Evolutionary conservation across 176 grass and related monocot genomes (phyloP).

Genomic region (Oryza meyeriana): DNA sequence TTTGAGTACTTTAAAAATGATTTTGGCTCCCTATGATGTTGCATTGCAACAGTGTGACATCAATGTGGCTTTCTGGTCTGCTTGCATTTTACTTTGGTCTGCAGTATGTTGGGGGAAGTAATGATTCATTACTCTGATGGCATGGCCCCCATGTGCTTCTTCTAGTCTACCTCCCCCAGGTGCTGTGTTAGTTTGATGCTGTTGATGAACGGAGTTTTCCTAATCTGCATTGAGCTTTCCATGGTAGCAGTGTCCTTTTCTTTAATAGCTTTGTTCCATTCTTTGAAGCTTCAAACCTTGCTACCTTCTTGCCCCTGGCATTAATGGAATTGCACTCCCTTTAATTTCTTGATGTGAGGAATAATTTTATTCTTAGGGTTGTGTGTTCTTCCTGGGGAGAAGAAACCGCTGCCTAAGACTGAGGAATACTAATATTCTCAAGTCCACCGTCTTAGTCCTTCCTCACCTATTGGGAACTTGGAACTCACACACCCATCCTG

Average conservation of each 20-base stretch:
- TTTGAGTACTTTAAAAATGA: slow-evolving; percentile 25
- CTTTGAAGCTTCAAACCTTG: slow-evolving; percentile 22
- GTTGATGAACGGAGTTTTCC: neutral
- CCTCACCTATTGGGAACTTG: slow-evolving; percentile 40
- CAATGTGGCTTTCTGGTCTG: slow-evolving; percentile 32
- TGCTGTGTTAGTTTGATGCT: slow-evolving; percentile 33
- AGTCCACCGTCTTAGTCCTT: slow-evolving; percentile 23
- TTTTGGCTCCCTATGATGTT: slow-evolving; percentile 28
- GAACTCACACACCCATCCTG: slow-evolving; percentile 1
- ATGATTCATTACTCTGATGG: slow-evolving; percentile 40
- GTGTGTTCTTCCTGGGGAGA: slow-evolving; percentile 50
- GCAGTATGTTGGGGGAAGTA: slow-evolving; percentile 32
- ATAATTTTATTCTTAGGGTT: slow-evolving; percentile 36
- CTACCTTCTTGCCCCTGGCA: slow-evolving; percentile 28
- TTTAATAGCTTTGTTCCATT: neutral
- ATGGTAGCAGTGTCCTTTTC: neutral
- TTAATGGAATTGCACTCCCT: slow-evolving; percentile 23
- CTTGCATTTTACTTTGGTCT: slow-evolving; percentile 40
- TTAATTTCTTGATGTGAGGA: slow-evolving; percentile 30
- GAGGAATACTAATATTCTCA: slow-evolving; percentile 15
- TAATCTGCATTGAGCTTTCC: slow-evolving; percentile 11
- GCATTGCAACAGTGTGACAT: slow-evolving; percentile 31
- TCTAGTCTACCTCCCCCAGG: slow-evolving; percentile 17
- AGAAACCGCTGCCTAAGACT: slow-evolving; percentile 36
- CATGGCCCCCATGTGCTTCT: slow-evolving; percentile 43